phyloP scores from a whole-genome alignment of 106 monocot genomes.

The Dendrobium huoshanense region DNA sequence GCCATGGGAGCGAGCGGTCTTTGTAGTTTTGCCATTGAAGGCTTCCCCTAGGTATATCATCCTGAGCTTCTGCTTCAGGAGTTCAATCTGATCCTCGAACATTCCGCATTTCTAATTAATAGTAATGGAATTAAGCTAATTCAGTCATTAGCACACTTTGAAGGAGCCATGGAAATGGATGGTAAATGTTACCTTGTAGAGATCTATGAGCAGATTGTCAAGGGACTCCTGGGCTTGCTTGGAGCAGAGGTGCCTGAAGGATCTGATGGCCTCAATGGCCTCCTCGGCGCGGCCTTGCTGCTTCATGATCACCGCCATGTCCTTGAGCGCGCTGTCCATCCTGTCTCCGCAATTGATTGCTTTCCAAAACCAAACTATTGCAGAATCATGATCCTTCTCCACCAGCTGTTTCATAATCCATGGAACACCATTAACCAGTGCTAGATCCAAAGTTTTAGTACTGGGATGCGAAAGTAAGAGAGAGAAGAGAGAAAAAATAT shows the following conservation, averaged over 20 bases:
- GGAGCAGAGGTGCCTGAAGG: conserved; percentile 61
- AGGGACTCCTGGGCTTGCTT: conserved; percentile 77
- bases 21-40: conserved; percentile 68
- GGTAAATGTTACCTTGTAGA: conserved; percentile 47
- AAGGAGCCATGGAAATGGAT: neutral
- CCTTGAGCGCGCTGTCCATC: conserved; percentile 77
- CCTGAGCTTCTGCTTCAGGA: conserved; percentile 56
- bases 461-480: too few species aligned
- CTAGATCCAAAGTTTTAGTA: too few species aligned
- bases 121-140: neutral
- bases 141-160: neutral
- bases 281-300: conserved; percentile 59
- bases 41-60: conserved; percentile 55
- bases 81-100: conserved; percentile 51
- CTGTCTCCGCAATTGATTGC: conserved; percentile 67
- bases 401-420: conserved; percentile 46
- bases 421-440: too few species aligned
- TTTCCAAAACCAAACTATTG: conserved; percentile 79
- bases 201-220: conserved; percentile 81
- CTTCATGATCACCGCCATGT: conserved; percentile 91
- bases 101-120: conserved; percentile 45
- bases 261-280: conserved; percentile 71
- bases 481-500: too few species aligned
- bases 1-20: conserved; percentile 71
- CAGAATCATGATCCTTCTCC: conserved; percentile 59